Evolutionary conservation across 352 stramenopile species (phyloP).

Genomic region (Globisporangium solare): DNA sequence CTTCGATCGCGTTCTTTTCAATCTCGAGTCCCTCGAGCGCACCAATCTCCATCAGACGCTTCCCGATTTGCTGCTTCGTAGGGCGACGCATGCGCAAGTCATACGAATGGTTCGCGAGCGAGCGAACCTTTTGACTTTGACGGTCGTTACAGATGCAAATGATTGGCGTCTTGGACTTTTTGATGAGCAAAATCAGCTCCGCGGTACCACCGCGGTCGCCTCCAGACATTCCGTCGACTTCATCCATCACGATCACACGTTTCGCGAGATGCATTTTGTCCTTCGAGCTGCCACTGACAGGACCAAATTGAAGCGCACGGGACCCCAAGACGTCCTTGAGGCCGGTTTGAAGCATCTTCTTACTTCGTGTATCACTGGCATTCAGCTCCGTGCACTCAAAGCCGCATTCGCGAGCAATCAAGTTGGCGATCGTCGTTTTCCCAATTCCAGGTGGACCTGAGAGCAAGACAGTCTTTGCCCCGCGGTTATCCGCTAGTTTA

Average conservation of each 20-base stretch:
- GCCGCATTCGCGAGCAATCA: slow-evolving; percentile 88
- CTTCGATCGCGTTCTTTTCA: slow-evolving; percentile 96
- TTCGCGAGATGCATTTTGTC: slow-evolving; percentile 66
- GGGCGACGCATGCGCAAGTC: slow-evolving; percentile 94
- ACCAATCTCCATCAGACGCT: slow-evolving; percentile 91
- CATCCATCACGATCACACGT: slow-evolving; percentile 98
- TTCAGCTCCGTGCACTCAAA: slow-evolving; percentile 97
- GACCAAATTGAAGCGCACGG: slow-evolving; percentile 87
- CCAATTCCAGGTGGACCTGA: slow-evolving; percentile 95
- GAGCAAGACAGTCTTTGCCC: slow-evolving; percentile 93
- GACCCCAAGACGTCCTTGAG: slow-evolving; percentile 92
- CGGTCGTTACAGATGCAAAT: slow-evolving; percentile 99
- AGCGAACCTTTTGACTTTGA: slow-evolving; percentile 93
- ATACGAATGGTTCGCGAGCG: slow-evolving; percentile 96
- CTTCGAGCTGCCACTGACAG: slow-evolving; percentile 25
- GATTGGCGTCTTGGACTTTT: slow-evolving; percentile 97
- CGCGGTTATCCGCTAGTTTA: slow-evolving; percentile 84
- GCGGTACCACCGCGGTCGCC: slow-evolving; percentile 95
- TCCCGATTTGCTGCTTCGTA: slow-evolving; percentile 91
- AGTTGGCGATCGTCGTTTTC: slow-evolving; percentile 95
- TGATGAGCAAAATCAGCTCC: slow-evolving; percentile 99
- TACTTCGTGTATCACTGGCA: slow-evolving; percentile 96
- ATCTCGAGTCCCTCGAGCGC: slow-evolving; percentile 87
- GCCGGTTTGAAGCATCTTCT: slow-evolving; percentile 91
- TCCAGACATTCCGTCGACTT: slow-evolving; percentile 98